Evolutionary conservation across 192 early-diverging fungal species (phyloP), one percentile per base, ranked within the genome.

Genomic region (Gaertneriomyces semiglobifer): DNA sequence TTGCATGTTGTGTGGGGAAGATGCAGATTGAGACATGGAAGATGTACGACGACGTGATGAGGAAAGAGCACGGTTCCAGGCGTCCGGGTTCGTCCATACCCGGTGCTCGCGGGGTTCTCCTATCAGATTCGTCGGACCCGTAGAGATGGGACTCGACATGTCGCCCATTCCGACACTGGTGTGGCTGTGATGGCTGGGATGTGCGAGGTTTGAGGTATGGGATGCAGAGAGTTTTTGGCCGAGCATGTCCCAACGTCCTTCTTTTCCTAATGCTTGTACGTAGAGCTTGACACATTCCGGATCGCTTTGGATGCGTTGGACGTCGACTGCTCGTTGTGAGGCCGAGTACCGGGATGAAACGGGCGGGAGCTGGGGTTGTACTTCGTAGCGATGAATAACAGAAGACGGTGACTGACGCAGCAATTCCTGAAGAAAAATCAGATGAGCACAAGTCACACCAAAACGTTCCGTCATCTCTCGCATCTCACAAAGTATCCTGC

Each of bases 321-420:
- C 62, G 52, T 78, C 74, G 14, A 40, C 61, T 9, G 6, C 48
- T 4, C 70, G 61, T 10, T 19, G 44, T 4, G 33, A 39, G 11
- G 59, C 53, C 4, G 71, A 48, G 45, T 63, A 63, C 20, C 50
- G 46, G 9, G 56, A 10, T 38, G 63, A 56, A 2, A 47, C 46
- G 2, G 47, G 38, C 19, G 67, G 57, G 11, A 82, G 68, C 51
- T 82, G 81, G 0, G 79, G 74, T 65, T 82, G 81, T 8, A 62
- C 58, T 61, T 82, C 81, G 63, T 68, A 82, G 11, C 81, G 61
- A 48, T 70, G 56, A 46, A 82, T 77, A 8, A 80, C 8, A 5
- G 74, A 51, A 39, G 52, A 47, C 25, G 44, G 64, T 72, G n/a
- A 70, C 77, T 0, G 54, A 14, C 6, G 60, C 59, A 14, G 67